These are phyloP conservation scores for Trichoderma polysporum DNA, from an alignment of 2,329 filamentous ascomycete species.

Conservation along the genomic window DNA sequence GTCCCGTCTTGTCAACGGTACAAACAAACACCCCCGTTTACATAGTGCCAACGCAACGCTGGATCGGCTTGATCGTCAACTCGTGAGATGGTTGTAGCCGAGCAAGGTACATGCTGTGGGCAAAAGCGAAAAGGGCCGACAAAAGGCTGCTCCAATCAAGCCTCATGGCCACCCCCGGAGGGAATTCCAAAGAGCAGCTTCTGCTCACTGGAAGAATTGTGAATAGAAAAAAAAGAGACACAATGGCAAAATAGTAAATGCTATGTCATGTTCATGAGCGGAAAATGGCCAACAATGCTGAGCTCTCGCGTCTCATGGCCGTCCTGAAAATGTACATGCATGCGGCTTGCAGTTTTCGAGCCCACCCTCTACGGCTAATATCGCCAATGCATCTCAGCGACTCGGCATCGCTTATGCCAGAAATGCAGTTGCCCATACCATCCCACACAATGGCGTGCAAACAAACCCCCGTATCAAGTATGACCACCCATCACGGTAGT, in stretches of 20 bases:
- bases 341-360: neutral
- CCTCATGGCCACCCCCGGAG: neutral
- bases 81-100: neutral
- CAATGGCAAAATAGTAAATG: neutral
- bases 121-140: conserved; percentile 16
- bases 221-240: neutral
- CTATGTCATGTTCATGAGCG: neutral
- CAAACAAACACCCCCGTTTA: too few species aligned
- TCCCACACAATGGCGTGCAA: neutral
- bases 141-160: neutral
- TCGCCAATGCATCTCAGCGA: neutral
- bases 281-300: neutral
- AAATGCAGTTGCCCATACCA: neutral
- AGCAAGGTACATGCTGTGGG: conserved; percentile 7
- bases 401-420: neutral
- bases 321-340: neutral
- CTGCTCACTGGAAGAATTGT: neutral
- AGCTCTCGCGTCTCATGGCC: neutral
- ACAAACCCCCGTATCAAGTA: neutral
- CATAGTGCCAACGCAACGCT: neutral
- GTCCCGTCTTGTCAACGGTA: neutral
- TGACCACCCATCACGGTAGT: too few species aligned
- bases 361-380: conserved; percentile 3
- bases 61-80: neutral
- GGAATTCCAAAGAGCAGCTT: neutral